Evolutionary conservation across 352 stramenopile species (phyloP).

Genomic region (Phytophthora pini): DNA sequence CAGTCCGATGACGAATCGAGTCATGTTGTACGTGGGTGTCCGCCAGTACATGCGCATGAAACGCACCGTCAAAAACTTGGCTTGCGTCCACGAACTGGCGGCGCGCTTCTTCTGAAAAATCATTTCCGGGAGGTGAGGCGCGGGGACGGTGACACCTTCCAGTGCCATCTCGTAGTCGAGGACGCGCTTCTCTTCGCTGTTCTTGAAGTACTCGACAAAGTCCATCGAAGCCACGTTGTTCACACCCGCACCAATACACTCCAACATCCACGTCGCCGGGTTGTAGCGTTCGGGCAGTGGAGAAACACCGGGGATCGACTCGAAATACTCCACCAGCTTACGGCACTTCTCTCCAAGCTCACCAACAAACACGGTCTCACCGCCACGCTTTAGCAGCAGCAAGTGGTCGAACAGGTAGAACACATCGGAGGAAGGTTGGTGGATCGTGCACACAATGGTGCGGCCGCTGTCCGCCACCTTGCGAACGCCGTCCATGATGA

Average conservation of each 20-base stretch:
- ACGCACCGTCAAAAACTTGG: constrained; percentile 30
- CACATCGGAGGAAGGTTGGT: constrained; percentile 90
- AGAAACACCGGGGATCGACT: constrained; percentile 27
- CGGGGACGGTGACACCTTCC: constrained; percentile 27
- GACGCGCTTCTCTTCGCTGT: constrained; percentile 20
- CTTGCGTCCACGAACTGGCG: constrained; percentile 30
- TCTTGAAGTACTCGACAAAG: constrained; percentile 43
- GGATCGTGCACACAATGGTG: constrained; percentile 91
- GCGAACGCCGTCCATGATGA: constrained; percentile 82
- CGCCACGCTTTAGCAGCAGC: constrained; percentile 68
- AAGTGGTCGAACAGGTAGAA: constrained; percentile 87
- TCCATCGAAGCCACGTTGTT: constrained; percentile 68
- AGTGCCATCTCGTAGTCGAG: constrained; percentile 29
- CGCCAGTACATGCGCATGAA: constrained; percentile 78
- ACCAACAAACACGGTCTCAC: constrained; percentile 47
- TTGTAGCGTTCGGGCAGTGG: constrained; percentile 44
- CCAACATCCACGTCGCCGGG: constrained; percentile 40
- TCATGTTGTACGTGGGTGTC: constrained; percentile 85
- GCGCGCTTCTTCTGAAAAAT: constrained; percentile 38
- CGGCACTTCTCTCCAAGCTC: constrained; percentile 35
- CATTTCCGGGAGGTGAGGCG: constrained; percentile 29
- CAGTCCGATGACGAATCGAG: constrained; percentile 57
- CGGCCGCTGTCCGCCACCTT: constrained; percentile 72
- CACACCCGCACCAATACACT: constrained; percentile 53
- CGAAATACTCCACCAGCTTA: constrained; percentile 37